Percentiles rank a stretch among this genome's conserved stretches.
Evolutionary conservation across 768 basidiomycete species (phyloP).

Genomic region (Tephrocybe sp.): DNA sequence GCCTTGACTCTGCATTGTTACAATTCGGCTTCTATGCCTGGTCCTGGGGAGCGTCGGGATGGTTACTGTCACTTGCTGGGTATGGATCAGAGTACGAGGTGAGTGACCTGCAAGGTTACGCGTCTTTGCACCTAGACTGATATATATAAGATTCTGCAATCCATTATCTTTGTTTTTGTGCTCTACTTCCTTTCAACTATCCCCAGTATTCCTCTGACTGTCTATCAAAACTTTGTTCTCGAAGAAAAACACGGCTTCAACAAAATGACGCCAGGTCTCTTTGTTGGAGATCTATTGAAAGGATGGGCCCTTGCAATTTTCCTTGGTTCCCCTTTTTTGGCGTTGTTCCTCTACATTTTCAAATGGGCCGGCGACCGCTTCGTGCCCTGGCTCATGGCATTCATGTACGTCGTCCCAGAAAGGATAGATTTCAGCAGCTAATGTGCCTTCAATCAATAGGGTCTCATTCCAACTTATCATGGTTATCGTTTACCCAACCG

Average conservation of each 20-base stretch:
- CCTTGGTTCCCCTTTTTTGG: constrained; percentile 84
- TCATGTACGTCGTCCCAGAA: constrained; percentile 62
- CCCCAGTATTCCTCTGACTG: constrained; percentile 71
- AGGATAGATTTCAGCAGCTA: neutral
- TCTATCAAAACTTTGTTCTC: constrained; percentile 90
- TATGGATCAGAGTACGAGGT: constrained; percentile 78
- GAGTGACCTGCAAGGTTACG: constrained; percentile 19
- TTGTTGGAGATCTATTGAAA: constrained; percentile 80
- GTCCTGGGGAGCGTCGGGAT: constrained; percentile 73
- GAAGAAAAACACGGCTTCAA: constrained; percentile 98
- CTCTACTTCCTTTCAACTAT: constrained; percentile 67
- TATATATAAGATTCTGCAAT: constrained; percentile 70
- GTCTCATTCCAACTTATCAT: constrained; percentile 82
- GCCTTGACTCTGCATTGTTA: constrained; percentile 67
- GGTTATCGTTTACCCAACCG: constrained; percentile 78
- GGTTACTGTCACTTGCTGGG: constrained; percentile 49
- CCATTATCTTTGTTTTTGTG: constrained; percentile 72
- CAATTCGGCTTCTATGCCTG: constrained; percentile 80
- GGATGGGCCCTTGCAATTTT: constrained; percentile 68
- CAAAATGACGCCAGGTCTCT: constrained; percentile 81
- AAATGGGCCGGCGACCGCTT: constrained; percentile 92
- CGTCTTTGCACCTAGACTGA: neutral
- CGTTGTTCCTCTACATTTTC: constrained; percentile 86
- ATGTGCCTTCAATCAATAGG: constrained; percentile 35
- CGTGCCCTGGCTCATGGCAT: constrained; percentile 91